Evolutionary conservation across 1,139 yeast species (phyloP).

Genomic region (Saccharomyces hybrid): DNA sequence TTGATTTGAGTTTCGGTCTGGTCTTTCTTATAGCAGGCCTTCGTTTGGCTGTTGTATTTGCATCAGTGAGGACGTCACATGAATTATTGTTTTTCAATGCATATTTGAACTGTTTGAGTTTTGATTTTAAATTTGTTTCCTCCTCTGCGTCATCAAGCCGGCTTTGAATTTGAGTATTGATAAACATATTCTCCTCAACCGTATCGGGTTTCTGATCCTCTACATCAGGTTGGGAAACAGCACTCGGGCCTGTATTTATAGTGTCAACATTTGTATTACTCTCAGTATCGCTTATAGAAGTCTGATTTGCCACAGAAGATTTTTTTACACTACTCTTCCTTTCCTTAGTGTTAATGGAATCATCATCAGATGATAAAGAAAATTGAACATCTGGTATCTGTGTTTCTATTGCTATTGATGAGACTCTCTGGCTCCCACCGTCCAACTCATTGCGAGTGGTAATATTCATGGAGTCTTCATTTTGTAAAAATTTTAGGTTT

Average conservation of each 20-base stretch:
- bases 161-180: slow-evolving; percentile 30
- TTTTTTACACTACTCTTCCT: background rate
- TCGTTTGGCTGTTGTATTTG: background rate
- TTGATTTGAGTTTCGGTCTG: background rate
- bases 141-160: slow-evolving; percentile 23
- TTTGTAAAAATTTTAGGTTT: slow-evolving; percentile 5
- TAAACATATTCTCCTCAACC: slow-evolving; percentile 12
- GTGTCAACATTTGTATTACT: background rate
- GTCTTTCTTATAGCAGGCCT: background rate
- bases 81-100: background rate
- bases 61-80: background rate
- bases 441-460: background rate
- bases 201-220: background rate
- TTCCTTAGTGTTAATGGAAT: slow-evolving; percentile 1
- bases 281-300: background rate
- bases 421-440: background rate
- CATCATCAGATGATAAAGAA: slow-evolving; percentile 4
- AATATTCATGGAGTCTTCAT: background rate
- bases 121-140: slow-evolving; percentile 12
- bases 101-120: slow-evolving; percentile 18
- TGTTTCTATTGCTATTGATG: background rate
- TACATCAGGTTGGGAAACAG: background rate
- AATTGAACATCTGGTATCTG: background rate
- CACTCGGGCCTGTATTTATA: background rate
- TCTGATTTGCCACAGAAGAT: background rate